Evolutionary conservation across 306 rosid genomes (phyloP), one percentile per base, ranked within the genome.

Genomic region (Neltuma alba): DNA sequence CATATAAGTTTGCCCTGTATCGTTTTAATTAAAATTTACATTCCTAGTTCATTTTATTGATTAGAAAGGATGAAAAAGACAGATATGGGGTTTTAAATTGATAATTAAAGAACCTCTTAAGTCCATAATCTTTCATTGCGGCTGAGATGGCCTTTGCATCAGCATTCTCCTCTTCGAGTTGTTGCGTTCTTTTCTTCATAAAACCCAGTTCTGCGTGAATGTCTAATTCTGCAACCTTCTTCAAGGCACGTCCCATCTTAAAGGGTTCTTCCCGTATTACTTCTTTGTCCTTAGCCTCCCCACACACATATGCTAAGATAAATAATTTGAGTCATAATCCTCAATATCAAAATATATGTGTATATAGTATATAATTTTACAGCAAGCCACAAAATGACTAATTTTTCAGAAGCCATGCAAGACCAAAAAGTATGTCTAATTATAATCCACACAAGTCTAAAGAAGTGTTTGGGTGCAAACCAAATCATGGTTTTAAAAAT

Each of bases 81-180:
- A 52, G 2, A 20, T n/a, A 55, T 7, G 15, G 62, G 62, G 62
- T 55, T 23, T 21, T 10, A 21, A 27, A 9, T 8, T 65, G 21
- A 18, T 12, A 3, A n/a, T n/a, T n/a, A n/a, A 2, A 31, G 60
- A 25, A 88, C 89, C 89, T 86, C 75, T 37, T 4, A 3, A 74
- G 48, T 67, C 92, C 89, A 66, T 80, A 76, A 9, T 75, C 62
- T 79, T 63, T 83, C 90, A 89, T 86, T 23, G 31, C 9, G 0
- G 37, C 30, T 4, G 44, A 47, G n/a, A 86, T 79, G 33, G 62
- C 48, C 25, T 52, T 30, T 62, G 79, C 72, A 0, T 27, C 31
- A 7, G 42, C 48, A 28, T 74, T 52, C 1, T 52, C 60, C 40
- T 20, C 52, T 72, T 7, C 40, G 40, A 87, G 83, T 41, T 66